phyloP scores from a whole-genome alignment of 805 yeast genomes.

The Wickerhamia fluorescens region DNA sequence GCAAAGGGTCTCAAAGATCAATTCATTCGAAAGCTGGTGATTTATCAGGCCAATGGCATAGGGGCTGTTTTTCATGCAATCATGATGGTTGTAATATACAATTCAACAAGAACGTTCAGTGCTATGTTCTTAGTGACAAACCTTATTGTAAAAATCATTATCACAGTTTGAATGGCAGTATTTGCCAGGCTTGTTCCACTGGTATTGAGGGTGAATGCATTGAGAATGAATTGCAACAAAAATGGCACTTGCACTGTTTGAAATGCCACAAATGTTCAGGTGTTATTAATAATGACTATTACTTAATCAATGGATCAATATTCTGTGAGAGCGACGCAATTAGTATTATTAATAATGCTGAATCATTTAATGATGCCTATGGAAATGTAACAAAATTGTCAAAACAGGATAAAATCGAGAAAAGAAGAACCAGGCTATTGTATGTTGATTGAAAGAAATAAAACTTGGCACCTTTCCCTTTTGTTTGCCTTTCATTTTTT shows the following conservation, averaged over 20 bases:
- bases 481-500: too few relatives aligned
- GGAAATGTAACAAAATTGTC: constrained; percentile 18
- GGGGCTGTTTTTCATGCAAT: constrained; percentile 73
- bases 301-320: constrained; percentile 41
- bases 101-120: constrained; percentile 54
- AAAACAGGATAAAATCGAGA: constrained; percentile 31
- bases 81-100: constrained; percentile 42
- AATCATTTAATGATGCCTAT: constrained; percentile 12
- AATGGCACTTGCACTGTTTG: constrained; percentile 74
- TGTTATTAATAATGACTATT: constrained; percentile 47
- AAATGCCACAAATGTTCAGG: constrained; percentile 55
- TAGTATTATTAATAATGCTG: constrained; percentile 19
- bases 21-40: constrained; percentile 84
- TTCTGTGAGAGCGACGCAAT: constrained; percentile 46
- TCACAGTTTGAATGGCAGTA: constrained; percentile 67
- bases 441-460: constrained; percentile 30
- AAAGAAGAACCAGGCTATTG: constrained; percentile 37
- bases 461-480: too few relatives aligned
- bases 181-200: constrained; percentile 60
- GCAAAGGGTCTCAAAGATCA: constrained; percentile 42
- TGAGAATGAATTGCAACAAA: constrained; percentile 61
- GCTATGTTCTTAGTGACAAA: constrained; percentile 69
- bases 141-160: constrained; percentile 80
- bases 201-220: constrained; percentile 92
- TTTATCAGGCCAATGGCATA: constrained; percentile 90